Evolutionary conservation across 1,284 basidiomycete species (phyloP).

Genomic region (Termitomyces sp.): DNA sequence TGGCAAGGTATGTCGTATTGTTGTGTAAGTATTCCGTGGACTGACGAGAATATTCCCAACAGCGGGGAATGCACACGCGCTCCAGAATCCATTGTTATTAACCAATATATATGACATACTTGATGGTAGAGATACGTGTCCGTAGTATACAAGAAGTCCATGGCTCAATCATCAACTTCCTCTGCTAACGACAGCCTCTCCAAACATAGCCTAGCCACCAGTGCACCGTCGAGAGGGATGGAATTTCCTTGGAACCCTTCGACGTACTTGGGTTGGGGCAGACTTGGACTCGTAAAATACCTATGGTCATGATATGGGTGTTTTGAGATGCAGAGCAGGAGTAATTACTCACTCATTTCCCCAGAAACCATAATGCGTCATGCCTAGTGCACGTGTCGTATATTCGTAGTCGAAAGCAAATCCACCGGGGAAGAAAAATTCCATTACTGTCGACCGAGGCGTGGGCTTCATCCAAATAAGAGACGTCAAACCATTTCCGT

Average conservation of each 20-base stretch:
- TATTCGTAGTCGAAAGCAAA: constrained; percentile 87
- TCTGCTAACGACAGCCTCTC: constrained; percentile 38
- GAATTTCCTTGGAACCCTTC: constrained; percentile 53
- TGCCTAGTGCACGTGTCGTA: constrained; percentile 74
- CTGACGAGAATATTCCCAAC: no score
- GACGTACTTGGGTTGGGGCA: constrained; percentile 43
- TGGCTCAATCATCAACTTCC: constrained; percentile 40
- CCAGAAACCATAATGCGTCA: constrained; percentile 87
- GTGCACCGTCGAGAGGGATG: constrained; percentile 49
- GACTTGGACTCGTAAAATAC: constrained; percentile 45
- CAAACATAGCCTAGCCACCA: constrained; percentile 42
- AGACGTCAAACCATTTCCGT: constrained; percentile 82
- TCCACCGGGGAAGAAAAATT: constrained; percentile 83
- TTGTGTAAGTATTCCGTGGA: no score
- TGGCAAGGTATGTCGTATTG: no score
- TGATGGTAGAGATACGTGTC: neutral
- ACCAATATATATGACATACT: neutral
- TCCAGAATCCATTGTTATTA: neutral
- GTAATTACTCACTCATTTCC: constrained; percentile 32
- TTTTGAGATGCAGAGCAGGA: neutral
- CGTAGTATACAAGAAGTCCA: neutral
- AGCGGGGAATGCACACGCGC: no score
- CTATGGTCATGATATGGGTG: constrained; percentile 24
- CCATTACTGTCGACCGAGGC: constrained; percentile 74
- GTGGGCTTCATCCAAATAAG: constrained; percentile 83